A percentile compares a stretch with the other conserved stretches of the same genome.
These are phyloP conservation scores for Monilinia fructicola DNA, from an alignment of 2,329 filamentous ascomycete genomes.

Conservation along the genomic window DNA sequence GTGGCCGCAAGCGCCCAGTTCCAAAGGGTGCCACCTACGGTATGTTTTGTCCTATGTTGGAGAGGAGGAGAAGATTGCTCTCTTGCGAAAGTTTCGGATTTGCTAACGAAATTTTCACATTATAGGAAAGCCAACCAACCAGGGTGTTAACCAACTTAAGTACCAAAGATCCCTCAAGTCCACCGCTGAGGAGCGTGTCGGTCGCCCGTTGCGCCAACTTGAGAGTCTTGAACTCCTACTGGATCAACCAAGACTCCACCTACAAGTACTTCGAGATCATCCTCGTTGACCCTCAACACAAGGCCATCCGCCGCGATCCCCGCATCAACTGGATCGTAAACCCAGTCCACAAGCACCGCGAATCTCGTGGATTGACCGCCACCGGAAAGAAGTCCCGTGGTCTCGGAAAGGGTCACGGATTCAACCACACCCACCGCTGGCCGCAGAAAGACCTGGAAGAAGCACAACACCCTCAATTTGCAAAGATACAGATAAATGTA, in stretches of 20 bases:
- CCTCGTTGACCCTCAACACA: slow-evolving; percentile 99
- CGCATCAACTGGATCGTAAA: slow-evolving; percentile 99
- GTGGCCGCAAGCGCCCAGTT: slow-evolving; percentile 96
- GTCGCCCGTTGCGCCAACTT: slow-evolving; percentile 97
- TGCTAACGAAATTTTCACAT: slow-evolving; percentile 25
- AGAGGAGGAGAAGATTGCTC: not conserved
- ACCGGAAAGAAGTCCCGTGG: slow-evolving; percentile 99
- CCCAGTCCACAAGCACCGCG: slow-evolving; percentile 99
- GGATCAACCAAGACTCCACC: slow-evolving; percentile 99
- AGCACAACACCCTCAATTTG: slow-evolving; percentile 98
- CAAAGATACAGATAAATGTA: slow-evolving; percentile 86
- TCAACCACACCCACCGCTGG: slow-evolving; percentile 98
- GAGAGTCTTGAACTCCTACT: slow-evolving; percentile 99
- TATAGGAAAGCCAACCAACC: slow-evolving; percentile 99
- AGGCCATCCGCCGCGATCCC: slow-evolving; percentile 97
- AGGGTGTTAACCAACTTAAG: slow-evolving; percentile 99
- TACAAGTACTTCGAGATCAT: slow-evolving; percentile 99
- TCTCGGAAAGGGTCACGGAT: slow-evolving; percentile 98
- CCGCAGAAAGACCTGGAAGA: slow-evolving; percentile 99
- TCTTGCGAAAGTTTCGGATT: not conserved
- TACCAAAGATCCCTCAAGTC: slow-evolving; percentile 99
- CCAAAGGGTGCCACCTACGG: slow-evolving; percentile 99
- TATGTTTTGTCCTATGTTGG: slow-evolving; percentile 51
- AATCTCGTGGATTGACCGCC: slow-evolving; percentile 92
- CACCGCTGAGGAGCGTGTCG: slow-evolving; percentile 99